Conservation (phyloP, 2,329 filamentous ascomycete genomes). For the Onygenales sp. region DNA sequence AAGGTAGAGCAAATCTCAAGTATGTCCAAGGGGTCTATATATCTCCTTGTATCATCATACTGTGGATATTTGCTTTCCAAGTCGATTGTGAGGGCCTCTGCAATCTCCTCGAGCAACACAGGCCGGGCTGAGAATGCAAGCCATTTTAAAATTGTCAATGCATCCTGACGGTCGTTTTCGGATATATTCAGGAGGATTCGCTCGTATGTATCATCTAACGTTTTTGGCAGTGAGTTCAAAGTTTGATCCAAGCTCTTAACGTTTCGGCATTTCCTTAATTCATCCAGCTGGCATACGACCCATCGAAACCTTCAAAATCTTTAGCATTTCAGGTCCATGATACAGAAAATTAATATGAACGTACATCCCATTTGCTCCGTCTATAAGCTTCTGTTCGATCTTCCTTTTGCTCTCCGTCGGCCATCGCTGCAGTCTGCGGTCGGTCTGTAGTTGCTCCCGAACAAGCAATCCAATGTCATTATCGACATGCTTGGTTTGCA, state of each 20-base stretch:
- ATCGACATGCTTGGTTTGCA: constrained; percentile 9
- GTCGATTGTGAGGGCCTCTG: constrained; percentile 21
- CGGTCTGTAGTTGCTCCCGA: constrained; percentile 5
- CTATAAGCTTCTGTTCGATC: constrained; percentile 17
- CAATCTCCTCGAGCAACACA: constrained; percentile 18
- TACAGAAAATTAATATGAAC: background rate
- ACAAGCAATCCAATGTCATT: constrained; percentile 12
- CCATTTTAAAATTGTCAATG: constrained; percentile 18
- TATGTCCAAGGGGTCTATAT: constrained; percentile 14
- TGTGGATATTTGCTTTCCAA: constrained; percentile 5
- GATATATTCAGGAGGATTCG: constrained; percentile 18
- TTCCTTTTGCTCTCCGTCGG: constrained; percentile 4
- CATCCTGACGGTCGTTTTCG: constrained; percentile 10
- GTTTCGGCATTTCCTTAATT: constrained; percentile 10
- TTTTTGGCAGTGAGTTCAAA: constrained; percentile 11
- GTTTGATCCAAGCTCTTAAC: constrained; percentile 6
- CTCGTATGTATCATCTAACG: constrained; percentile 16
- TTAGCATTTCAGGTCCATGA: too few species aligned
- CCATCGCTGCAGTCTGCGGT: constrained; percentile 7
- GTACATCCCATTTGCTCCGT: constrained; percentile 12
- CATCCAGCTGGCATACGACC: constrained; percentile 15
- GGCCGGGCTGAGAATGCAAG: constrained; percentile 17
- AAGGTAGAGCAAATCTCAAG: constrained; percentile 13
- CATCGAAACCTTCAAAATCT: constrained; percentile 15
- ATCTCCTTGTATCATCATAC: constrained; percentile 18